Evolutionary conservation across 352 stramenopile species (phyloP), one percentile per base, ranked within the genome.

Genomic region (Aphanomyces stellatus): DNA sequence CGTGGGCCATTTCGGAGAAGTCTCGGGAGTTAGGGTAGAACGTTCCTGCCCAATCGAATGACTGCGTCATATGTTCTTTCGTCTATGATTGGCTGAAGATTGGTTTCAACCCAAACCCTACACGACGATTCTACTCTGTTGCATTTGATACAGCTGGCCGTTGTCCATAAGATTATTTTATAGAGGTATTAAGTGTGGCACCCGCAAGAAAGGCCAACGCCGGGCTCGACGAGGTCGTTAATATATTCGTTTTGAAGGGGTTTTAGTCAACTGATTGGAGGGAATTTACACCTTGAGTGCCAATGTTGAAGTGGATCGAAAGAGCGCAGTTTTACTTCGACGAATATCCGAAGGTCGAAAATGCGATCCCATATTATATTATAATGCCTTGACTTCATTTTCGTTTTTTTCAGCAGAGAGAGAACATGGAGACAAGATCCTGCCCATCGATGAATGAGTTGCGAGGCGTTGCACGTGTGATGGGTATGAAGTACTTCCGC

Each of bases 381-480:
- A 57, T 40, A 30, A 41, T 8, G 17, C 13, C 41, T 56, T 48
- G 33, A 57, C 49, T 30, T 67, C 60, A 67, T 37, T 67, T 67
- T 46, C 31, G 43, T 41, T 48, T 67, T 59, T 64, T 4, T 7
- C n/a, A n/a, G 30, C 17, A 28, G 25, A 13, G 25, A 13, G 2
- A 55, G 59, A 53, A 25, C 40, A 88, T 93, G 85, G 85, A 93
- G 76, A 93, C 85, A 7, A 79, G 85, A 48, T 93, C 80, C 3
- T 93, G 81, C 69, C 82, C 82, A 35, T 91, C 85, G 31, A 91
- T 93, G 82, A 62, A 74, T 43, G 78, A 93, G 73, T 76, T 93
- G 63, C 85, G 76, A 67, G 73, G 66, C 17, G 56, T 91, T 61
- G 85, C 85, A 27, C 76, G 78, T 69, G 80, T 89, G 57, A 82